Conservation (phyloP, 2,329 filamentous ascomycete genomes). For the Fusarium sp. region DNA sequence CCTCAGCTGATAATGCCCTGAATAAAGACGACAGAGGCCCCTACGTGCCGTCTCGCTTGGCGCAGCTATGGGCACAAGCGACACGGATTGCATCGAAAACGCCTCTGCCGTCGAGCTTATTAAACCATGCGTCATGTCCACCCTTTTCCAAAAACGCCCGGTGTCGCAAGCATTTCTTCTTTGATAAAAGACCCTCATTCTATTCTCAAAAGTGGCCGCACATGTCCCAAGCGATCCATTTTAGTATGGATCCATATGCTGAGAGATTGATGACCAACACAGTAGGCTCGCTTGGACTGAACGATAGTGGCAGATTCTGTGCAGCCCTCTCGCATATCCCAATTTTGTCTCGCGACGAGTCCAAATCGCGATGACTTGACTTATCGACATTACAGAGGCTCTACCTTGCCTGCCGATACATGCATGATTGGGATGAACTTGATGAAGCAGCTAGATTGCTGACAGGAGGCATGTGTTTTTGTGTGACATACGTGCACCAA, state of each 20-base stretch:
- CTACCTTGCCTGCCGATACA: conserved; percentile 47
- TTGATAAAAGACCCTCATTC: conserved; percentile 6
- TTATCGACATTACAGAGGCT: conserved; percentile 25
- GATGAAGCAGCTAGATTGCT: conserved; percentile 30
- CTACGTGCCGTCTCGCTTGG: conserved; percentile 23
- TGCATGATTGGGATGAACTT: conserved; percentile 28
- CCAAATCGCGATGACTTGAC: conserved; percentile 29
- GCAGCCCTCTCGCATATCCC: conserved; percentile 4
- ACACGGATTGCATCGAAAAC: conserved; percentile 19
- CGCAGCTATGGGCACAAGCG: conserved; percentile 22
- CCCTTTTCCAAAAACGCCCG: neutral
- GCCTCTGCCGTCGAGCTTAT: conserved; percentile 32
- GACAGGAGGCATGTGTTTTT: conserved; percentile 24
- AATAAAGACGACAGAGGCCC: conserved; percentile 11
- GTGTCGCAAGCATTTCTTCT: conserved; percentile 8
- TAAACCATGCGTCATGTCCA: conserved; percentile 9
- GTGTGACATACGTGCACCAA: conserved; percentile 34
- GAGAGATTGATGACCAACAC: conserved; percentile 19
- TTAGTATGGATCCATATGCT: conserved; percentile 23
- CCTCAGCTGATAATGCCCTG: conserved; percentile 36
- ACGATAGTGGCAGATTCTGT: conserved; percentile 17
- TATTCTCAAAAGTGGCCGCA: conserved; percentile 16
- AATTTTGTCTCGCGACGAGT: conserved; percentile 12
- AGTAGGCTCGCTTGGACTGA: conserved; percentile 20
- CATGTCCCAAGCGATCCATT: conserved; percentile 13